phyloP scores from a whole-genome alignment of 129 eudicot species.

The Tanacetum coccineum region DNA sequence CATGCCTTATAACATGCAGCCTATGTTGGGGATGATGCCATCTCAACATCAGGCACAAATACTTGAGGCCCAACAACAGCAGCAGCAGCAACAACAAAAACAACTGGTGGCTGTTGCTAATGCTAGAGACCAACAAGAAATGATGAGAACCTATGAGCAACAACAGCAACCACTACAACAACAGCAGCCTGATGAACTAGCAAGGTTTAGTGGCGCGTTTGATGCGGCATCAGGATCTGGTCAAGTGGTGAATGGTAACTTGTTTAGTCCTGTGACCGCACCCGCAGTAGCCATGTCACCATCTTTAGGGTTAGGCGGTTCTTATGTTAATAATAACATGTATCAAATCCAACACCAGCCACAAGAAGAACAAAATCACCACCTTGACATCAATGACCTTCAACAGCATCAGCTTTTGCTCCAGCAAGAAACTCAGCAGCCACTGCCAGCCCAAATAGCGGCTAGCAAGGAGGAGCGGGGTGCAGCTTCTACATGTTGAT shows the following conservation, averaged over 20 bases:
- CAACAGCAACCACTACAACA: slow-evolving; percentile 11
- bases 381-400: slow-evolving; percentile 5
- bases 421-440: slow-evolving; percentile 27
- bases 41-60: slow-evolving; percentile 27
- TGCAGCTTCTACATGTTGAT: slow-evolving; percentile 31
- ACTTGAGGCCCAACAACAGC: slow-evolving; percentile 10
- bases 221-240: slow-evolving; percentile 28
- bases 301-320: slow-evolving; percentile 38
- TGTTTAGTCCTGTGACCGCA: slow-evolving; percentile 19
- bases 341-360: slow-evolving; percentile 39
- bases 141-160: slow-evolving; percentile 24
- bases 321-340: slow-evolving; percentile 23
- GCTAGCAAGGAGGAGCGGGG: slow-evolving; percentile 19
- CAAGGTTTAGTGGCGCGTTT: slow-evolving; percentile 23
- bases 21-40: slow-evolving; percentile 31
- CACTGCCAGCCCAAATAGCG: slow-evolving; percentile 4
- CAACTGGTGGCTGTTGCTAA: slow-evolving; percentile 36
- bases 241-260: slow-evolving; percentile 19
- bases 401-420: slow-evolving; percentile 21
- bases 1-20: slow-evolving; percentile 44
- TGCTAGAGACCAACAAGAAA: slow-evolving; percentile 33
- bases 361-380: slow-evolving; percentile 17
- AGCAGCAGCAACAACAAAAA: slow-evolving; percentile 31
- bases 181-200: slow-evolving; percentile 9
- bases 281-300: slow-evolving; percentile 31